These are phyloP conservation scores for Xylariaceae sp. DNA, from an alignment of 2,329 filamentous ascomycete species.

Conservation along the genomic window DNA sequence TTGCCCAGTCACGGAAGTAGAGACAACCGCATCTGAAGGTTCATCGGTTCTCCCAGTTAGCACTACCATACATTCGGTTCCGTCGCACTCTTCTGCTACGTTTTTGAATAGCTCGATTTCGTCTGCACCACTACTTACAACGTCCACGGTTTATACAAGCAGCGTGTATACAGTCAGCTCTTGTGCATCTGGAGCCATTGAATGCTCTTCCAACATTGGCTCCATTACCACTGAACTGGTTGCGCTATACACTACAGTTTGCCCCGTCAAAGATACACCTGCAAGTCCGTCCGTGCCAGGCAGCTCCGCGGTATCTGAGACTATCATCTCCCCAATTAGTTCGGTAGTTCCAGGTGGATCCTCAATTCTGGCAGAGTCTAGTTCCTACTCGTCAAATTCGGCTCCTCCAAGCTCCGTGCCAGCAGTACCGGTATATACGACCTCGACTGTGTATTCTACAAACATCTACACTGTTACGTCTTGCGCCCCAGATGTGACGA, in stretches of 20 bases:
- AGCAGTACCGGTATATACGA: slow-evolving; percentile 33
- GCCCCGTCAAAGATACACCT: slow-evolving; percentile 32
- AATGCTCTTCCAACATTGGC: slow-evolving; percentile 33
- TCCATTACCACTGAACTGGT: slow-evolving; percentile 36
- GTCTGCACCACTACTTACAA: slow-evolving; percentile 29
- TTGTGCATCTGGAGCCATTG: slow-evolving; percentile 28
- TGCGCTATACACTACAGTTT: slow-evolving; percentile 38
- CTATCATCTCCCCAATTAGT: neutral
- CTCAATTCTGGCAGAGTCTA: slow-evolving; percentile 8
- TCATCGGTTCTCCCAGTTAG: slow-evolving; percentile 23
- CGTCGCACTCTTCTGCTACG: slow-evolving; percentile 21
- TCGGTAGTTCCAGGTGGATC: slow-evolving; percentile 9
- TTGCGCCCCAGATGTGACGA: slow-evolving; percentile 36
- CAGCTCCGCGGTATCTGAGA: neutral
- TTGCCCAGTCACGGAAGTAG: slow-evolving; percentile 33
- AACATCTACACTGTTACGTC: slow-evolving; percentile 39
- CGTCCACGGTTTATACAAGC: slow-evolving; percentile 37
- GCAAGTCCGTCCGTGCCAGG: neutral
- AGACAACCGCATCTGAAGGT: slow-evolving; percentile 16
- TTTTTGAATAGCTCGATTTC: slow-evolving; percentile 13
- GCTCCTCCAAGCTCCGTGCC: slow-evolving; percentile 15
- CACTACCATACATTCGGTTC: slow-evolving; percentile 17
- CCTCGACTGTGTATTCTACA: slow-evolving; percentile 40
- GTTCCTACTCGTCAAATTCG: slow-evolving; percentile 6
- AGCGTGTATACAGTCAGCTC: slow-evolving; percentile 37